A percentile compares a stretch with the other conserved stretches of the same genome.
phyloP scores from a whole-genome alignment of 305 asterid species.

The Solanum aculeatissimum region DNA sequence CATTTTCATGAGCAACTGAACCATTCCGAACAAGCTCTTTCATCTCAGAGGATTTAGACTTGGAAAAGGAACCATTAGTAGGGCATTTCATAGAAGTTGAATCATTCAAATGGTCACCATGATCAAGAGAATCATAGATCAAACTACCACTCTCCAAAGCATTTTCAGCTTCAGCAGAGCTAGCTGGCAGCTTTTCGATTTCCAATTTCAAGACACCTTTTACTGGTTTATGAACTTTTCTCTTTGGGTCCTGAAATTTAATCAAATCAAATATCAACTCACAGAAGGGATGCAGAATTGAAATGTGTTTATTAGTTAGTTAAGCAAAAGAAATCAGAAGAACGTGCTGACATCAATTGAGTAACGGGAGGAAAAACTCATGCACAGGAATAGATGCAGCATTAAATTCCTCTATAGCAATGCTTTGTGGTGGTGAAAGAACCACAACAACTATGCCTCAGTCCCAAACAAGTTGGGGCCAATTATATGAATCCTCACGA shows the following conservation, averaged over 20 bases:
- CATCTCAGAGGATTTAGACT: constrained; percentile 38
- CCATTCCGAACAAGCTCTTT: constrained; percentile 62
- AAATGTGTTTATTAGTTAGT: neutral
- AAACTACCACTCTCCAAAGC: constrained; percentile 41
- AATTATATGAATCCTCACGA: neutral
- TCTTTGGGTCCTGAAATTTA: constrained; percentile 76
- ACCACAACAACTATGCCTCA: neutral
- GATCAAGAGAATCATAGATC: constrained; percentile 41
- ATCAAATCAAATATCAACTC: neutral
- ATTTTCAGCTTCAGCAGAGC: constrained; percentile 47
- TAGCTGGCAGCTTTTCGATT: constrained; percentile 87
- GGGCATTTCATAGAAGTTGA: constrained; percentile 23
- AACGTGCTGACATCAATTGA: neutral
- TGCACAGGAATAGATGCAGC: neutral
- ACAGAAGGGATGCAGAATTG: neutral
- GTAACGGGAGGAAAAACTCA: neutral
- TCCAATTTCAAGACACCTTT: constrained; percentile 87
- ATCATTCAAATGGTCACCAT: constrained; percentile 32
- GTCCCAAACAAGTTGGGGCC: neutral
- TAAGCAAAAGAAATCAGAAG: neutral
- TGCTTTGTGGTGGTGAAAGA: neutral
- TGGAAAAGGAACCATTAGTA: constrained; percentile 36
- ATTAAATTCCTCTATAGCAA: neutral
- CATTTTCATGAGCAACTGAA: constrained; percentile 41
- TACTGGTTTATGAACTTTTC: constrained; percentile 94